Conservation (phyloP, 1,284 basidiomycete species). For the Leccinum huronense region DNA sequence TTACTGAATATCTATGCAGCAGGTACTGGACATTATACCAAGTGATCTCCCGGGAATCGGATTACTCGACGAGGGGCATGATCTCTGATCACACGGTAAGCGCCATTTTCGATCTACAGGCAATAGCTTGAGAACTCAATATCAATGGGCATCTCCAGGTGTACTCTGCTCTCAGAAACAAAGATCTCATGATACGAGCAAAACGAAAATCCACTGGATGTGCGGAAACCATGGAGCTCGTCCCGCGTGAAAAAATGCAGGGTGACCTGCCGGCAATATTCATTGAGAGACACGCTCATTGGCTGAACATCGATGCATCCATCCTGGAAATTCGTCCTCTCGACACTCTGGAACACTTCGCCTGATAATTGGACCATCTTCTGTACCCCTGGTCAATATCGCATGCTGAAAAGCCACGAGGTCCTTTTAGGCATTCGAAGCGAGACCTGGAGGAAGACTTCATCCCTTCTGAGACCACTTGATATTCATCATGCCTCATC, state of each 20-base stretch:
- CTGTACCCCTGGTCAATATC: neutral
- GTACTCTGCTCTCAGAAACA: slow-evolving; percentile 29
- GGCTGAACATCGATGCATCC: slow-evolving; percentile 36
- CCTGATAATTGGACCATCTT: slow-evolving; percentile 24
- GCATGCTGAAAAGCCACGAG: neutral
- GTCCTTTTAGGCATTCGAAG: slow-evolving; percentile 20
- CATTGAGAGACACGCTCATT: slow-evolving; percentile 38
- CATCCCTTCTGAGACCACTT: slow-evolving; percentile 31
- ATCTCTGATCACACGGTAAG: slow-evolving; percentile 29
- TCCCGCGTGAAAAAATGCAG: slow-evolving; percentile 36
- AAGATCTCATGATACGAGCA: slow-evolving; percentile 35
- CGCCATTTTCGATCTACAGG: neutral
- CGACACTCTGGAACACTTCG: slow-evolving; percentile 15
- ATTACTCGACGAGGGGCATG: slow-evolving; percentile 33
- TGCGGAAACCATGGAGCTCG: slow-evolving; percentile 32
- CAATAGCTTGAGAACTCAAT: neutral
- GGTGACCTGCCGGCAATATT: slow-evolving; percentile 41
- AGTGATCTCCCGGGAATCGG: slow-evolving; percentile 35
- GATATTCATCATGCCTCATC: slow-evolving; percentile 36
- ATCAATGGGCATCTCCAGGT: neutral
- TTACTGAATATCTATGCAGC: slow-evolving; percentile 24
- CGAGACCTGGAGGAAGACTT: slow-evolving; percentile 34
- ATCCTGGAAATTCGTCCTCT: slow-evolving; percentile 41
- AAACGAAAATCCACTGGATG: slow-evolving; percentile 3
- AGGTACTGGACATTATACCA: slow-evolving; percentile 39